phyloP scores from a whole-genome alignment of 768 basidiomycete species.

The Fibroporia radiculosa region DNA sequence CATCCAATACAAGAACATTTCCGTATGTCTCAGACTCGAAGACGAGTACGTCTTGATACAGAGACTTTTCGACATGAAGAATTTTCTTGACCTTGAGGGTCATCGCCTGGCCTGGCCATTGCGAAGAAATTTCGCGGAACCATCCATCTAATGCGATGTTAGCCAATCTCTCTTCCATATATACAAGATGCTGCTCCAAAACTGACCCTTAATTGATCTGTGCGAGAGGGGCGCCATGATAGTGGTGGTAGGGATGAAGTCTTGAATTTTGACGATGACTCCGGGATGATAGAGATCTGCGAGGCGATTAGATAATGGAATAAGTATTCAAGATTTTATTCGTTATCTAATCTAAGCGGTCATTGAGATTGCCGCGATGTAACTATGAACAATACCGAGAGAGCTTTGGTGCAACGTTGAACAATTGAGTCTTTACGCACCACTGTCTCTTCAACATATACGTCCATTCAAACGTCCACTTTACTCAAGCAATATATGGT shows the following conservation, averaged over 20 bases:
- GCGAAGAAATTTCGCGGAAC: slow-evolving; percentile 91
- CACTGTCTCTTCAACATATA: too few relatives aligned
- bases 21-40: slow-evolving; percentile 95
- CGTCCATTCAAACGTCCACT: too few relatives aligned
- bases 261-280: background rate
- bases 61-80: slow-evolving; percentile 86
- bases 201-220: slow-evolving; percentile 27
- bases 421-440: background rate
- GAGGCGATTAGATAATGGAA: too few relatives aligned
- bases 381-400: too few relatives aligned
- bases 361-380: too few relatives aligned
- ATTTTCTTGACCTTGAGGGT: slow-evolving; percentile 93
- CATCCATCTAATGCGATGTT: slow-evolving; percentile 60
- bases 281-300: background rate
- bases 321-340: too few relatives aligned
- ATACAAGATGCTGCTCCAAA: background rate
- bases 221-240: slow-evolving; percentile 32
- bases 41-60: slow-evolving; percentile 95
- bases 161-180: background rate
- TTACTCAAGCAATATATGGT: too few relatives aligned
- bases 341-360: too few relatives aligned
- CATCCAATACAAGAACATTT: slow-evolving; percentile 94
- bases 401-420: background rate
- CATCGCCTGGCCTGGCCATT: slow-evolving; percentile 99
- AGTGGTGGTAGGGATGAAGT: background rate